These are phyloP conservation scores for Kwoniella heveanensis DNA, from an alignment of 768 basidiomycete genomes.

Conservation along the genomic window DNA sequence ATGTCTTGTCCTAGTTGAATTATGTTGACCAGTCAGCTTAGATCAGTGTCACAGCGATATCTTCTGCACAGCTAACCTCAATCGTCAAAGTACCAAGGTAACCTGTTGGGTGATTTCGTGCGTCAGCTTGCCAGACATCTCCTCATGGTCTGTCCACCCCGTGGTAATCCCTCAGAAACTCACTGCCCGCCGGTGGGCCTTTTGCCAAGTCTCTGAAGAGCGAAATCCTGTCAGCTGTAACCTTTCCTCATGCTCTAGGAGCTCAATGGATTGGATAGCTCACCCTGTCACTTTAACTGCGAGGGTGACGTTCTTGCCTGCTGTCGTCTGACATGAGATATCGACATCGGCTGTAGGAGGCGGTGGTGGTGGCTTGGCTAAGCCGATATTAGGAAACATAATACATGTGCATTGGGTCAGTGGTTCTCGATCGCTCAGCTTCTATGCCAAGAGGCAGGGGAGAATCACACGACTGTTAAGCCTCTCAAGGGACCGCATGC, in stretches of 20 bases:
- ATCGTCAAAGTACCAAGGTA: conserved; percentile 53
- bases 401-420: too few species aligned
- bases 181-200: conserved; percentile 49
- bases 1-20: conserved; percentile 38
- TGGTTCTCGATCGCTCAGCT: too few species aligned
- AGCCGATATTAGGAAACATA: too few species aligned
- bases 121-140: too few species aligned
- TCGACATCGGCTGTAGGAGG: conserved; percentile 9
- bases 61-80: conserved; percentile 32
- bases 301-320: conserved; percentile 43
- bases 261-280: too few species aligned
- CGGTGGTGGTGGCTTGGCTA: conserved; percentile 11
- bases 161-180: conserved; percentile 20
- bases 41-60: too few species aligned
- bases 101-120: conserved; percentile 20
- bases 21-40: neutral
- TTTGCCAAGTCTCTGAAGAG: conserved; percentile 41
- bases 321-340: conserved; percentile 31
- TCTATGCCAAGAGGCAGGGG: too few species aligned
- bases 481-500: too few species aligned
- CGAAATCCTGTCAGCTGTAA: neutral
- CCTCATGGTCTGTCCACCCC: too few species aligned
- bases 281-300: conserved; percentile 40
- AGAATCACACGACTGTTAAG: too few species aligned
- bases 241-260: too few species aligned